Conservation (phyloP, 768 basidiomycete species). For the Hemileccinum impolitum region DNA sequence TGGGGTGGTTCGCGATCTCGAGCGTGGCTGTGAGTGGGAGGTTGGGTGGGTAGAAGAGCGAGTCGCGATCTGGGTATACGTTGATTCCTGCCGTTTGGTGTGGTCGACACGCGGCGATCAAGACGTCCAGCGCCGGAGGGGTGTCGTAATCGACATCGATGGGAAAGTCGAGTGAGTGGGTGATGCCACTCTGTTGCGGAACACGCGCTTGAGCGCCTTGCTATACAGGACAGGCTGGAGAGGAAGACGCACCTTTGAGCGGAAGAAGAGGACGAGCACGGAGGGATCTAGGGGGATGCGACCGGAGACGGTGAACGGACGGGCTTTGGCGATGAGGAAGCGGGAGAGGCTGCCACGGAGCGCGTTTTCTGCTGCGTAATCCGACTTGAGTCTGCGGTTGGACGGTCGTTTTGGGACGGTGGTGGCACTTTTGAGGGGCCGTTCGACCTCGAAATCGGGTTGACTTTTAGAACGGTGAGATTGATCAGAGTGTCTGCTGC, state of each 20-base stretch:
- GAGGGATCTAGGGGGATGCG: slow-evolving; percentile 68
- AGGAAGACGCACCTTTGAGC: slow-evolving; percentile 58
- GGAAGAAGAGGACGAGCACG: slow-evolving; percentile 70
- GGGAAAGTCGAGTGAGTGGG: slow-evolving; percentile 79
- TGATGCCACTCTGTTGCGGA: slow-evolving; percentile 59
- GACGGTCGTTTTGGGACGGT: slow-evolving; percentile 30
- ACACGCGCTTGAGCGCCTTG: not conserved
- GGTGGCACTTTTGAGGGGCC: slow-evolving; percentile 37
- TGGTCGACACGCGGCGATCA: slow-evolving; percentile 70
- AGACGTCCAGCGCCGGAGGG: slow-evolving; percentile 74
- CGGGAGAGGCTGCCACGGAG: slow-evolving; percentile 54
- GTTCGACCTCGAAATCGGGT: slow-evolving; percentile 68
- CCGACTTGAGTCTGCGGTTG: slow-evolving; percentile 34
- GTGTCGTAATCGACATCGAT: slow-evolving; percentile 72
- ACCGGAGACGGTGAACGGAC: slow-evolving; percentile 63
- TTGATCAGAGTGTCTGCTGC: slow-evolving; percentile 32
- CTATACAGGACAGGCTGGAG: not conserved
- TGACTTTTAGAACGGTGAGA: slow-evolving; percentile 40
- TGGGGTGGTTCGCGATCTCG: slow-evolving; percentile 78
- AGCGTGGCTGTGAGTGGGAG: slow-evolving; percentile 73
- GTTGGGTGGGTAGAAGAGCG: slow-evolving; percentile 67
- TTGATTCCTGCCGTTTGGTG: slow-evolving; percentile 53
- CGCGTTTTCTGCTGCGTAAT: slow-evolving; percentile 49
- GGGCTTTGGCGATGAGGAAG: slow-evolving; percentile 56
- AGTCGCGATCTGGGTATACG: slow-evolving; percentile 57